Base-by-base conservation (phyloP, 2,329 filamentous ascomycete genomes). In the Aspergillus arachidicola region DNA sequence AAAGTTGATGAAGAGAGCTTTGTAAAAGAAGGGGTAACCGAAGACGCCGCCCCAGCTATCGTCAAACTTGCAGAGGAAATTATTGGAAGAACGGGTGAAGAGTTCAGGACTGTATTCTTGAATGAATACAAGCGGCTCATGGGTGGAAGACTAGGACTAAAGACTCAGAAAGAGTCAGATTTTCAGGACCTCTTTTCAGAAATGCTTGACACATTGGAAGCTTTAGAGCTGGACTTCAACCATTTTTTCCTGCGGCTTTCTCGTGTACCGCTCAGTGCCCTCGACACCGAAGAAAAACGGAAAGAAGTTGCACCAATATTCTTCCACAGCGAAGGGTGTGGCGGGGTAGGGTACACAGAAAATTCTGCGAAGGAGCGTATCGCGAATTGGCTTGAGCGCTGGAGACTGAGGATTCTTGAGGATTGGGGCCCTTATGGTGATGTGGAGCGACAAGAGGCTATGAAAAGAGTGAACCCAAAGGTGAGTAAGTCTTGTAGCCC, bases 391-490 rank as follows among this genome's bases (percentile, higher is more conserved):
- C 84, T 99, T 1, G 88, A 85, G n/a, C 86, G 83, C 64, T 99
- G 94, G 92, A 85, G 87, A 26, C 80, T 79, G 9, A 85, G 94
- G 26, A 80, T 94, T 0, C 75, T 88, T 6, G 89, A 94, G 71
- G 93, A 97, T 71, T 96, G 92, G 92, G 85, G 85, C 3, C 81
- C 83, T 7, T 82, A 82, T 4, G 79, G 78, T 19, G 89, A 96
- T 54, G 81, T 79, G 3, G 86, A 90, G 70, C 84, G 94, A 65
- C 86, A 88, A 63, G 77, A 74, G 34, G 86, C 86, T 14, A 98
- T 98, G 95, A 92, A 91, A 80, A 83, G 81, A 30, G 91, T 94
- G 26, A 99, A 99, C 74, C 95, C 95, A 2, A 97, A 92, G 62
- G 84, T 85, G 74, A 32, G 30, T 12, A 9, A 68, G 74, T 64